Percentiles rank a stretch among this genome's conserved stretches.
These are phyloP conservation scores for Tylopilus orsonianus DNA, from an alignment of 1,284 basidiomycete genomes.

Conservation along the genomic window DNA sequence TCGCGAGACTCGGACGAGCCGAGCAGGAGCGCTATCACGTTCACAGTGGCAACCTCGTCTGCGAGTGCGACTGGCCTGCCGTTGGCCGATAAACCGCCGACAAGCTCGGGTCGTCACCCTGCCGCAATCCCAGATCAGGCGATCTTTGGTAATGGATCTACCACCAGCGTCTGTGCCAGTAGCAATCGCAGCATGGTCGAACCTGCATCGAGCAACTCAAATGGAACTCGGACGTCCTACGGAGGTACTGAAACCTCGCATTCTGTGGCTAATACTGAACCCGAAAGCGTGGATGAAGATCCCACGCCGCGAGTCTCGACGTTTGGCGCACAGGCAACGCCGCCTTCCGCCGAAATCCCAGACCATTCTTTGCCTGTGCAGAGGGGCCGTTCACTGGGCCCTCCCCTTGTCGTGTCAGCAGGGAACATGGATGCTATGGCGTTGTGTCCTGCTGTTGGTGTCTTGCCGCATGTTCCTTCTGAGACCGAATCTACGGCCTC, in stretches of 20 bases:
- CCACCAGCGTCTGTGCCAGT: constrained; percentile 3
- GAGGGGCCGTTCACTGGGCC: constrained; percentile 14
- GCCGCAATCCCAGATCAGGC: constrained; percentile 2
- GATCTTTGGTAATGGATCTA: constrained; percentile 9
- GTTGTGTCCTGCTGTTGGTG: constrained; percentile 26
- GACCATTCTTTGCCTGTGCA: not conserved
- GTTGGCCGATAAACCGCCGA: not conserved
- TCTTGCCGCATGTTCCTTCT: constrained; percentile 25
- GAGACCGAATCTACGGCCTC: constrained; percentile 23
- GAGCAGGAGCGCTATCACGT: not conserved
- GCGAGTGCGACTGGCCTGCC: constrained; percentile 1
- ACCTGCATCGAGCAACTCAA: not conserved
- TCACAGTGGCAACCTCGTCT: constrained; percentile 9
- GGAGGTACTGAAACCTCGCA: constrained; percentile 5
- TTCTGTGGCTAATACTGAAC: constrained; percentile 10
- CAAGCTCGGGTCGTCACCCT: not conserved
- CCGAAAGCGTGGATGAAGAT: constrained; percentile 20
- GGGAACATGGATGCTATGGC: constrained; percentile 2
- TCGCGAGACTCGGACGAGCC: constrained; percentile 12
- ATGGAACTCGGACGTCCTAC: constrained; percentile 4
- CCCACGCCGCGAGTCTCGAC: constrained; percentile 27
- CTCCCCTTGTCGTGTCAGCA: constrained; percentile 19
- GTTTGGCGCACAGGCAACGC: constrained; percentile 11
- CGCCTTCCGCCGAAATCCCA: not conserved
- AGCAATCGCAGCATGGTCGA: constrained; percentile 4